A percentile compares a stretch with the other conserved stretches of the same genome.
Conservation (phyloP, 2,329 filamentous ascomycete species). For the Lachnellula suecica region DNA sequence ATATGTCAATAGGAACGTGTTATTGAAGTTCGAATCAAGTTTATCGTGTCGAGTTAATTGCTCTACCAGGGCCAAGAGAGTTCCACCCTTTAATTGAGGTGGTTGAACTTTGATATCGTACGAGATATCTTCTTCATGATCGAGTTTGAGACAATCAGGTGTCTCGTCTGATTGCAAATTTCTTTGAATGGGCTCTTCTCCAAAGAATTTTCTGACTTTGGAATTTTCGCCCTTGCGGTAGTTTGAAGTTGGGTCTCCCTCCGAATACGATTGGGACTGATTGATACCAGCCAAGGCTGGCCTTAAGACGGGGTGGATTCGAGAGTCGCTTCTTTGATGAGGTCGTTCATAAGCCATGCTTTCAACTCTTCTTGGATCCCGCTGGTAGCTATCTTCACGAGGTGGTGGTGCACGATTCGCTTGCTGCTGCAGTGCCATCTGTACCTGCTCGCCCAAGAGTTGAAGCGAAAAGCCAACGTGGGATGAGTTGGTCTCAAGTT, state of each 20-base stretch:
- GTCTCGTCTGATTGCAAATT: conserved; percentile 62
- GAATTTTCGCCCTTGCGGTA: conserved; percentile 60
- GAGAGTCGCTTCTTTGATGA: conserved; percentile 58
- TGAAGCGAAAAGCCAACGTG: conserved; percentile 88
- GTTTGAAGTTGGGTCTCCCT: conserved; percentile 46
- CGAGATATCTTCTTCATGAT: conserved; percentile 84
- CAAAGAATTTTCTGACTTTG: conserved; percentile 66
- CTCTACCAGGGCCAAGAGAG: conserved; percentile 84
- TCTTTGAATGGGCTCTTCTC: conserved; percentile 53
- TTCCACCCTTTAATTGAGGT: conserved; percentile 82
- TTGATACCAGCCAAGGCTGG: conserved; percentile 27
- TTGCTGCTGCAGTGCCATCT: conserved; percentile 50
- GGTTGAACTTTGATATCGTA: conserved; percentile 82
- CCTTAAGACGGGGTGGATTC: conserved; percentile 29
- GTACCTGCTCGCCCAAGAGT: conserved; percentile 79
- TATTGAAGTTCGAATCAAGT: conserved; percentile 92
- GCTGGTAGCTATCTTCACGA: conserved; percentile 42
- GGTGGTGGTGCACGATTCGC: conserved; percentile 34
- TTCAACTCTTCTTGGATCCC: conserved; percentile 55
- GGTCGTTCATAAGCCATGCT: conserved; percentile 54
- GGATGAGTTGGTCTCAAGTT: conserved; percentile 81
- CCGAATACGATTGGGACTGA: conserved; percentile 61
- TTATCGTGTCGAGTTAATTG: conserved; percentile 96
- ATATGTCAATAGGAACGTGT: conserved; percentile 96
- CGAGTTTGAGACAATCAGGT: conserved; percentile 80